phyloP scores from a whole-genome alignment of 2,329 filamentous ascomycete species.

The Proliferodiscus dingleyae region DNA sequence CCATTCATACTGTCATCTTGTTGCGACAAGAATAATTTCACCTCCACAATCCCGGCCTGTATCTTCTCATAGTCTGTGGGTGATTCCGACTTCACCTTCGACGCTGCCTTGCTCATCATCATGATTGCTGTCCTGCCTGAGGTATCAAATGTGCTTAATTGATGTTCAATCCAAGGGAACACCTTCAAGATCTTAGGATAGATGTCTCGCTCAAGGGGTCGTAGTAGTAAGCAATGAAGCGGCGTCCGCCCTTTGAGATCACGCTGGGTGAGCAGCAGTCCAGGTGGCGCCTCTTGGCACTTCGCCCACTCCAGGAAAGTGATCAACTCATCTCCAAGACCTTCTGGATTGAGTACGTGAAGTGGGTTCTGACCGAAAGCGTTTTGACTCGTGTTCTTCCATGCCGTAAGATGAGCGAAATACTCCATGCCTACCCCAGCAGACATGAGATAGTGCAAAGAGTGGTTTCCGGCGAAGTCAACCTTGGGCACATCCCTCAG shows the following conservation, averaged over 20 bases:
- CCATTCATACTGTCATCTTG: constrained; percentile 1
- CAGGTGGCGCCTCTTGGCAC: constrained; percentile 12
- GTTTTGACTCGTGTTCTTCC: constrained; percentile 14
- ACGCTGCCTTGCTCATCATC: constrained; percentile 20
- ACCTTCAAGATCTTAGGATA: constrained; percentile 18
- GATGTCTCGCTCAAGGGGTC: constrained; percentile 16
- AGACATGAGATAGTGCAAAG: constrained; percentile 20
- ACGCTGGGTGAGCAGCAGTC: constrained; percentile 19
- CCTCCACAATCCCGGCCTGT: constrained; percentile 18
- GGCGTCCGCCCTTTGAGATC: constrained; percentile 22
- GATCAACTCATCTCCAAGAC: constrained; percentile 17
- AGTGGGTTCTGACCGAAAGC: constrained; percentile 22
- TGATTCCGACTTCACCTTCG: constrained; percentile 12
- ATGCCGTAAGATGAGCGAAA: constrained; percentile 11
- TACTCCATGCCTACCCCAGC: constrained; percentile 23
- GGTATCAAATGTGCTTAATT: constrained; percentile 21
- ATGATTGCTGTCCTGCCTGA: constrained; percentile 13
- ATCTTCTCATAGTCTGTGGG: constrained; percentile 14
- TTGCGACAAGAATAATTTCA: constrained; percentile 11
- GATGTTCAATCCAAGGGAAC: constrained; percentile 18
- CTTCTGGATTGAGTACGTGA: constrained; percentile 13
- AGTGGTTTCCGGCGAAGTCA: constrained; percentile 22
- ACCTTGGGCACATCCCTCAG: constrained; percentile 9
- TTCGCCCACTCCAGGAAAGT: constrained; percentile 20
- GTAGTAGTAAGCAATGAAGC: constrained; percentile 21